Base-by-base conservation (phyloP, 2,329 filamentous ascomycete species). In the Claviceps fusiformis region DNA sequence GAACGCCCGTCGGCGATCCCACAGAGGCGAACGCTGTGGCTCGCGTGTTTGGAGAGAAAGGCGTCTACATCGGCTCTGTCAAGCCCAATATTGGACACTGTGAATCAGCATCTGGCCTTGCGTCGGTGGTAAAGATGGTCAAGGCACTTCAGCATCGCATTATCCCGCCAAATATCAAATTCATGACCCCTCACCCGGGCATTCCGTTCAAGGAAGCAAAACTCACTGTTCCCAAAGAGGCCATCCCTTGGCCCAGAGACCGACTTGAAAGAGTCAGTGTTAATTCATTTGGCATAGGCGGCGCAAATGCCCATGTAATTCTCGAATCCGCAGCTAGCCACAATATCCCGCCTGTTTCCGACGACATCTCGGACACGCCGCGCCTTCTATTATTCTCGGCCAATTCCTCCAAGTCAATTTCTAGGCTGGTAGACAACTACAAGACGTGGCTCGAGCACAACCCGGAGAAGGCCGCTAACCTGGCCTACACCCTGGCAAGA, bases 41-140 rank as follows among this genome's bases (percentile, higher is more conserved):
- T 0, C 58, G 56, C 1, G 62, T 67, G 1, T 71, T 69, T 57
- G 63, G 61, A 0, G 52, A 60, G 1, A 39, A 59, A 3, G 64
- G 62, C 0, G 58, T 64, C 0, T 60, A 61, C 41, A 66, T 68
- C 33, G 67, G 67, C 24, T 67, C 63, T 11, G 59, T 71, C 31
- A 72, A 73, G 57, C 62, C 68, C 5, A 70, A 71, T 46, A 55
- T 74, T 15, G 75, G 75, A 0, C 76, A 79, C 56, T 60, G 62
- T 0, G 75, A 77, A 58, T 70, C 67, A 0, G 72, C 74, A 0
- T 68, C 70, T 1, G 76, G 74, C 0, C 52, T 78, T 0, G 65
- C 67, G 0, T 65, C 65, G 0, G 27, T 78, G 2, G 67, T 79
- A 19, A 79, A 79, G 55, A 63, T 63, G 15, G 61, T 72, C 1